phyloP scores from a whole-genome alignment of 495 filamentous ascomycete species.

The Parmelia sp. region DNA sequence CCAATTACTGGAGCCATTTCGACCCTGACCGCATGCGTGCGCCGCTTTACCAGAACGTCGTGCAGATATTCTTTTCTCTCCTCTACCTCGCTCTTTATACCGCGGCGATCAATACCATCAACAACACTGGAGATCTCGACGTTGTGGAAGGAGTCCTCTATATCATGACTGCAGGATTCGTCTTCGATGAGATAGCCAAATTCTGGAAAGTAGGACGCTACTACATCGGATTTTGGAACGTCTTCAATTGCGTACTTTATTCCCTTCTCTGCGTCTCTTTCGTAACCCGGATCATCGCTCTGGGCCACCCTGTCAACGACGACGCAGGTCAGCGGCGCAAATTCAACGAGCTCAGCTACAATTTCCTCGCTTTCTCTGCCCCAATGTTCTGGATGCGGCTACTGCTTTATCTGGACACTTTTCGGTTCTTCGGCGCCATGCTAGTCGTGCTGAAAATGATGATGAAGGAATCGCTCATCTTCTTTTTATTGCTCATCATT shows the following conservation, averaged over 20 bases:
- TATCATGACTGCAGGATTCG: constrained; percentile 85
- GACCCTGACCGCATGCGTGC: constrained; percentile 91
- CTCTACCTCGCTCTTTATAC: constrained; percentile 82
- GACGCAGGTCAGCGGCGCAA: constrained; percentile 49
- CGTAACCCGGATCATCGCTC: constrained; percentile 66
- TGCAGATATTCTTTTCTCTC: constrained; percentile 78
- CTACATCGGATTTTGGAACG: constrained; percentile 92
- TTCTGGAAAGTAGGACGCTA: constrained; percentile 86
- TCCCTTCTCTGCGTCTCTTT: constrained; percentile 68
- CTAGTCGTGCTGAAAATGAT: constrained; percentile 94
- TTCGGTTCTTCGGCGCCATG: constrained; percentile 97
- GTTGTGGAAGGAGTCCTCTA: constrained; percentile 80
- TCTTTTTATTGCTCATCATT: constrained; percentile 87
- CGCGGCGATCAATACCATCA: constrained; percentile 85
- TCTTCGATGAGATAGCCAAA: constrained; percentile 79
- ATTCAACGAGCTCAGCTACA: constrained; percentile 79
- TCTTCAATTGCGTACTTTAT: constrained; percentile 84
- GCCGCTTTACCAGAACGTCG: constrained; percentile 83
- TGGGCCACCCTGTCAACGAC: constrained; percentile 50
- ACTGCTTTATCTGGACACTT: constrained; percentile 85
- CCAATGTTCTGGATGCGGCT: constrained; percentile 97
- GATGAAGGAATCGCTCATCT: constrained; percentile 98
- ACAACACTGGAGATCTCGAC: constrained; percentile 72
- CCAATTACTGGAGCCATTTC: constrained; percentile 69
- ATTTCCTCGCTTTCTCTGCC: constrained; percentile 83